Percentiles rank a stretch among this genome's conserved stretches.
phyloP scores from a whole-genome alignment of 177 flowering plant species.

The Vitis hybrid region DNA sequence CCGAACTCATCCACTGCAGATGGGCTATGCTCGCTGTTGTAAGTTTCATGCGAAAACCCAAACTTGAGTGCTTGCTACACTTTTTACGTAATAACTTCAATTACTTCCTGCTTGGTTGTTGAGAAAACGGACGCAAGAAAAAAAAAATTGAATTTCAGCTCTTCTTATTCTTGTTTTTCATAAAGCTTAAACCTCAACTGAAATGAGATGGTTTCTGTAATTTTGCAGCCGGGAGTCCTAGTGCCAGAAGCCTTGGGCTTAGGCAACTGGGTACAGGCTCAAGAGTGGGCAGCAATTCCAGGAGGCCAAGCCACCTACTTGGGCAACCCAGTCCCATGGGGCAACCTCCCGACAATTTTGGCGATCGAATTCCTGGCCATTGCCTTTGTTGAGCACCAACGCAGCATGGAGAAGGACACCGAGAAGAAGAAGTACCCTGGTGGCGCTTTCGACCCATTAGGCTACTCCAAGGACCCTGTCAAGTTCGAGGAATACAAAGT shows the following conservation, averaged over 20 bases:
- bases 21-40: conserved; percentile 99
- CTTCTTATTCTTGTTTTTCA: too few species aligned
- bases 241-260: conserved; percentile 96
- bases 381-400: conserved; percentile 92
- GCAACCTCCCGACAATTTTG: conserved; percentile 88
- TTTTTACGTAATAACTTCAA: not conserved
- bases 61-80: too few species aligned
- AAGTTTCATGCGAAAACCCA: conserved; percentile 28
- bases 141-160: not conserved
- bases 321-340: conserved; percentile 98
- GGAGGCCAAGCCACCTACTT: conserved; percentile 97
- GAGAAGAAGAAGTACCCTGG: conserved; percentile 99
- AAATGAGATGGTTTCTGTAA: not conserved
- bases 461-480: conserved; percentile 93
- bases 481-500: conserved; percentile 83
- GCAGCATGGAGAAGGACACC: conserved; percentile 94
- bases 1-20: conserved; percentile 95
- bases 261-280: conserved; percentile 98
- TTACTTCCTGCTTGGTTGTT: not conserved
- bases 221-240: conserved; percentile 87
- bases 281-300: conserved; percentile 95
- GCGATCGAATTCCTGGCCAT: conserved; percentile 85
- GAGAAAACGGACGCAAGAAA: not conserved
- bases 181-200: too few species aligned
- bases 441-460: conserved; percentile 93